Percentiles rank a stretch among this genome's conserved stretches.
These are phyloP conservation scores for Dioscorea dumetorum DNA, from an alignment of 106 monocot species.

Conservation along the genomic window DNA sequence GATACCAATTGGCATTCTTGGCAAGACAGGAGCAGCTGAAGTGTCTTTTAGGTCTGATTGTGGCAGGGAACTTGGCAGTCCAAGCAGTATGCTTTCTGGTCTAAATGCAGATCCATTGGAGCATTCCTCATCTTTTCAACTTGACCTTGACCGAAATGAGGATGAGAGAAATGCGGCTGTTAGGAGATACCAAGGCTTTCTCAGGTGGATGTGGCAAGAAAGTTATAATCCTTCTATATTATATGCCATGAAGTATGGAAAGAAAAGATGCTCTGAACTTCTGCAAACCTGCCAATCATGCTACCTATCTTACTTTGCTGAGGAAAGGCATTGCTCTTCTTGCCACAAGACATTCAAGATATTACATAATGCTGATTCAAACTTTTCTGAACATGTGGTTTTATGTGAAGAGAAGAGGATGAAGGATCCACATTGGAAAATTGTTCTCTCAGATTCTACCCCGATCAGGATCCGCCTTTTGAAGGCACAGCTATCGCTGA, in stretches of 20 bases:
- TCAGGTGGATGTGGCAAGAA: slow-evolving; percentile 79
- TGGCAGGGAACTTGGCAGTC: slow-evolving; percentile 39
- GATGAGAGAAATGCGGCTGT: slow-evolving; percentile 44
- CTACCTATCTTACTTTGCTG: slow-evolving; percentile 52
- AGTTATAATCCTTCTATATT: slow-evolving; percentile 38
- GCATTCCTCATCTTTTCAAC: slow-evolving; percentile 52
- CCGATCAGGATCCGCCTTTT: slow-evolving; percentile 54
- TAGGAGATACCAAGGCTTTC: slow-evolving; percentile 58
- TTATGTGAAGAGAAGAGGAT: slow-evolving; percentile 49
- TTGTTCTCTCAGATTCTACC: slow-evolving; percentile 31
- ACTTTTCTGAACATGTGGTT: slow-evolving; percentile 51
- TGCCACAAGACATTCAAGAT: slow-evolving; percentile 72
- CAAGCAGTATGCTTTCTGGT: slow-evolving; percentile 39
- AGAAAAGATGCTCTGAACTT: slow-evolving; percentile 61
- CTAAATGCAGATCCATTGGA: slow-evolving; percentile 34
- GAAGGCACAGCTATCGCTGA: slow-evolving; percentile 52
- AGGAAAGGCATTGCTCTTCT: slow-evolving; percentile 77
- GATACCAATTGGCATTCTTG: slow-evolving; percentile 3
- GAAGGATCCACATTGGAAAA: slow-evolving; percentile 40
- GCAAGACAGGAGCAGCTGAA: slow-evolving; percentile 26
- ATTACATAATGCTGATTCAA: slow-evolving; percentile 35
- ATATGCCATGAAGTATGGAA: slow-evolving; percentile 73
- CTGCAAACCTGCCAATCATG: slow-evolving; percentile 52
- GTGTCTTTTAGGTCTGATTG: slow-evolving; percentile 35
- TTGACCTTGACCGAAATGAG: slow-evolving; percentile 64